Conservation (phyloP, 1,139 yeast genomes). For the Schizosaccharomyces versatilis region DNA sequence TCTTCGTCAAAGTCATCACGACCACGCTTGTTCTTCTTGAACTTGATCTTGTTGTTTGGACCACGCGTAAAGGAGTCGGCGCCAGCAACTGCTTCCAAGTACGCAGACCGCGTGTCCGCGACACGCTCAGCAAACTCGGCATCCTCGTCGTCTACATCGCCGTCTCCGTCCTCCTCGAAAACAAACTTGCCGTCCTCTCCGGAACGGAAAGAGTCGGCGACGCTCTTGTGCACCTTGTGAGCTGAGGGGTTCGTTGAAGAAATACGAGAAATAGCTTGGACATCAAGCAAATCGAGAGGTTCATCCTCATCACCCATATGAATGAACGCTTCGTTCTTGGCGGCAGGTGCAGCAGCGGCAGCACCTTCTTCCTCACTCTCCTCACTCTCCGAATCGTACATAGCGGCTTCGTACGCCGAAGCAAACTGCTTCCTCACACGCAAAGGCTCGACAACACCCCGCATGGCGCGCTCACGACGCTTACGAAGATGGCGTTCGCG, state of each 20-base stretch:
- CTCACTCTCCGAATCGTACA: constrained; percentile 7
- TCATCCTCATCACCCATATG: constrained; percentile 50
- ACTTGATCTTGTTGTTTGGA: constrained; percentile 4
- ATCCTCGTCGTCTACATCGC: constrained; percentile 20
- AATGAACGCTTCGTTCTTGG: constrained; percentile 29
- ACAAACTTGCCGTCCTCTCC: constrained; percentile 23
- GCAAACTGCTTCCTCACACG: not conserved
- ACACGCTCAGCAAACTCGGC: constrained; percentile 34
- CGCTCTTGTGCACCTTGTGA: constrained; percentile 20
- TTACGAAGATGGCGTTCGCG: constrained; percentile 31
- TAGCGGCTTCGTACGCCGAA: constrained; percentile 6
- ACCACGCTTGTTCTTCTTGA: constrained; percentile 23
- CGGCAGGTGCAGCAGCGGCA: constrained; percentile 14
- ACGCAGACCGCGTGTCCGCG: constrained; percentile 13
- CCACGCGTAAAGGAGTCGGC: not conserved
- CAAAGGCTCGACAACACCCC: not conserved
- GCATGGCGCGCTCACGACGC: not conserved
- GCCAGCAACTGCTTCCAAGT: constrained; percentile 8
- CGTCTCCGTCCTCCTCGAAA: constrained; percentile 18
- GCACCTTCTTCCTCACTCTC: constrained; percentile 19
- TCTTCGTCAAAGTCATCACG: constrained; percentile 51
- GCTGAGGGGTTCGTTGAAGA: constrained; percentile 58
- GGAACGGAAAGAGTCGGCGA: constrained; percentile 18
- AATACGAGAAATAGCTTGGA: constrained; percentile 63
- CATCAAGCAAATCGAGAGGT: constrained; percentile 76